These are phyloP conservation scores for Wickerhamiella occidentalis DNA, from an alignment of 805 yeast species.

Conservation along the genomic window DNA sequence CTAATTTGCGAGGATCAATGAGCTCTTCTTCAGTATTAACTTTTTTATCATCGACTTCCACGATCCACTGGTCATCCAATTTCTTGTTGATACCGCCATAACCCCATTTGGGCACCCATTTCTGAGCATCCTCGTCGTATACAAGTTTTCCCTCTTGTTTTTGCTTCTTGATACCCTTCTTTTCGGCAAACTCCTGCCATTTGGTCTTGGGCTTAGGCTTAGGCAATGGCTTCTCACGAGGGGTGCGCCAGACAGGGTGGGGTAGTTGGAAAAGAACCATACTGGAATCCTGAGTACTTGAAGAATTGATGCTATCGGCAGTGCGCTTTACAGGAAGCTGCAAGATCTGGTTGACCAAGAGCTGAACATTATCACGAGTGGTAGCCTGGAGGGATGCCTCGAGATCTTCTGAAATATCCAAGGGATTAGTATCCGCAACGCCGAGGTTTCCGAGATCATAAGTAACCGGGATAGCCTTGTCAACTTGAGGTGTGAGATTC, in stretches of 20 bases:
- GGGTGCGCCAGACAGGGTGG: constrained; percentile 65
- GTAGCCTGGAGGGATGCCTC: constrained; percentile 43
- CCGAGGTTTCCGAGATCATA: constrained; percentile 87
- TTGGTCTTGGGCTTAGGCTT: constrained; percentile 83
- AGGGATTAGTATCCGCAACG: constrained; percentile 78
- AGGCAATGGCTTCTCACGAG: constrained; percentile 93
- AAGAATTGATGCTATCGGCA: constrained; percentile 51
- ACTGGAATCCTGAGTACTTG: constrained; percentile 51
- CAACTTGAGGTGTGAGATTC: constrained; percentile 37
- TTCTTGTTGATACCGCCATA: constrained; percentile 85
- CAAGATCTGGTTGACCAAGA: constrained; percentile 77
- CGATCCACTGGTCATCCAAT: constrained; percentile 85
- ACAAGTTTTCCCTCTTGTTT: constrained; percentile 81
- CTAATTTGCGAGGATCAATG: constrained; percentile 75
- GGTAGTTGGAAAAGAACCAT: constrained; percentile 80
- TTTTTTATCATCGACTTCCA: constrained; percentile 67
- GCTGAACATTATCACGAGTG: constrained; percentile 87
- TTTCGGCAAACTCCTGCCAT: constrained; percentile 95
- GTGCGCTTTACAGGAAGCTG: constrained; percentile 84
- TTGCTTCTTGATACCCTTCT: constrained; percentile 87
- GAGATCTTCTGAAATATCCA: constrained; percentile 49
- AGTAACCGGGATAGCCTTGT: constrained; percentile 77
- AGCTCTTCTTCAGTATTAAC: constrained; percentile 35
- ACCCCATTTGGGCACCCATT: constrained; percentile 99
- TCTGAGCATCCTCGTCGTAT: constrained; percentile 76